Evolutionary conservation across 495 filamentous ascomycete genomes (phyloP), one percentile per base, ranked within the genome.

Genomic region (Clohesyomyces aquaticus): DNA sequence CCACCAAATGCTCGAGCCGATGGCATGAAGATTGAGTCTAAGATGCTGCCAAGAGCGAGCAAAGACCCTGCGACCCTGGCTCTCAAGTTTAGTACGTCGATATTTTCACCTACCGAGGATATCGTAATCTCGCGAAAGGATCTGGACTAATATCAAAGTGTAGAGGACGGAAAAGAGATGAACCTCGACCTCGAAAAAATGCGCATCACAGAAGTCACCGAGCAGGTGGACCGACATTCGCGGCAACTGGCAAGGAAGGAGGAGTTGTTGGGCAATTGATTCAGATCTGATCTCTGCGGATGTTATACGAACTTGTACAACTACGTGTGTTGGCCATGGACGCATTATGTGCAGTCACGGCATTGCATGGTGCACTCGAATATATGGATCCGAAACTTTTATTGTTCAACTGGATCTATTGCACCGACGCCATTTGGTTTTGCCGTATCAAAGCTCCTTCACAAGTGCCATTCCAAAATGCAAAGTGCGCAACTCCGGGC

Each of bases 151-250:
- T 22, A 41, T 23, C 11, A 12, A 4, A 8, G 32, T 55, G 59
- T 63, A 91, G 90, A 95, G 80, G 89, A 96, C 73, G 88, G 93
- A 53, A 92, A 91, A 75, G 83, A 88, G 71, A 83, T 91, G 79
- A 78, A 81, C 19, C 75, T 91, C 16, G 83, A 91, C 68, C 75
- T 84, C 63, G 87, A 91, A 61, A 85, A 87, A 69, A 77, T 96
- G 76, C 87, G 86, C 70, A 92, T 97, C 68, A 90, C 90, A 55
- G 91, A 93, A 72, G 83, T 97, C 2, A 79, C 90, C 32, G 91
- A 92, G 75, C 91, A 97, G 77, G 86, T 96, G 41, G 89, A 96
- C 73, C 83, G 95, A 57, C 89, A 98, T 80, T 95, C 91, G 43
- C 81, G 95, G 51, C 75, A 77, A 38, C 75, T 99, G 72, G 85